Conservation (phyloP, 805 yeast genomes). For the Cyberlindnera petersonii region DNA sequence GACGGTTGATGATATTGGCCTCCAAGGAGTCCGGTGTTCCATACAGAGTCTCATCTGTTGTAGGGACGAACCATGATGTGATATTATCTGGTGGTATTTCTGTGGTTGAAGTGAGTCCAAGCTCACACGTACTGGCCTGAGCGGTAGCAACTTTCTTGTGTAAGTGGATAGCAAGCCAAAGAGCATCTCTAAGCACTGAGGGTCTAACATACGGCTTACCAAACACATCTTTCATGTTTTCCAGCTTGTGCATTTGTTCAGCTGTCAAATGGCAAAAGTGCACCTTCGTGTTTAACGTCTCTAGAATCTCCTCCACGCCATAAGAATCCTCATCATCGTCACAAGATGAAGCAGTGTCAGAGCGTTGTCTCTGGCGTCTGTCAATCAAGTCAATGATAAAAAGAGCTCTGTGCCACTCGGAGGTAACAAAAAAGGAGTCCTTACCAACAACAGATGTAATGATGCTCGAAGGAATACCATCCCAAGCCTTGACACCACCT, state of each 20-base stretch:
- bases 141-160: conserved; percentile 37
- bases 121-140: conserved; percentile 22
- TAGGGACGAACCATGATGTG: conserved; percentile 39
- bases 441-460: conserved; percentile 43
- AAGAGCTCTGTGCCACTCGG: conserved; percentile 52
- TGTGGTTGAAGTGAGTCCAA: conserved; percentile 29
- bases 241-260: conserved; percentile 43
- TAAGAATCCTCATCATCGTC: conserved; percentile 13
- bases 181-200: conserved; percentile 39
- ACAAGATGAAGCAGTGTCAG: background rate
- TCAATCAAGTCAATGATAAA: conserved; percentile 42
- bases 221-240: conserved; percentile 33
- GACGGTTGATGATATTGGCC: conserved; percentile 26
- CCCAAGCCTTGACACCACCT: conserved; percentile 43
- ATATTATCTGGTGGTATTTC: conserved; percentile 29
- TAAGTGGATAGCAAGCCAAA: conserved; percentile 46
- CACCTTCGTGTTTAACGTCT: conserved; percentile 38
- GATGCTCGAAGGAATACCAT: conserved; percentile 39
- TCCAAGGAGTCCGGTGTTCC: conserved; percentile 40
- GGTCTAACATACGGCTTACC: conserved; percentile 39
- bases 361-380: conserved; percentile 28
- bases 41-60: conserved; percentile 44
- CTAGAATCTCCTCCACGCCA: conserved; percentile 24
- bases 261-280: conserved; percentile 47
- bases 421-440: conserved; percentile 50